Base-by-base conservation (phyloP, 805 yeast genomes). In the Dipodascopsis tothii region DNA sequence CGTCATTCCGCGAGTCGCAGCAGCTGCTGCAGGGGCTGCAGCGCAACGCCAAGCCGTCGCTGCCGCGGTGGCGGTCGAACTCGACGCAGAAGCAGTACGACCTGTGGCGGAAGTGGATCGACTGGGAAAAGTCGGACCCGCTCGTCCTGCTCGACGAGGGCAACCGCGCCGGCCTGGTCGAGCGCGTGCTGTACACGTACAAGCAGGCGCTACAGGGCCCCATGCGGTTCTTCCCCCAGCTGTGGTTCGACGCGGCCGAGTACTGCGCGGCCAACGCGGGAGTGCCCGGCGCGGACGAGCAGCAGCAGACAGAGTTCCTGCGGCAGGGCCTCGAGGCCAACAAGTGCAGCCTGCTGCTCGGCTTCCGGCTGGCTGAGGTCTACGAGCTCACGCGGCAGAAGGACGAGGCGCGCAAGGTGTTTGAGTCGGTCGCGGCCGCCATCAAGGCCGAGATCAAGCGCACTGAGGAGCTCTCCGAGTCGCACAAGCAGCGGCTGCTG, bases 121-220 rank as follows among this genome's bases (percentile, higher is more conserved):
- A 71, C 5, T 83, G 92, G 77, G 97, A 92, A 58, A 72, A 71
- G 52, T 66, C 68, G 35, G 88, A 92, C 60, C 81, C 79, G 36
- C 61, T 88, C 48, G 77, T 75, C 20, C 61, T 83, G 19, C 67
- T 72, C 4, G 76, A 73, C 35, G 59, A 55, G 18, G 43, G 44
- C 14, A 49, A 49, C 5, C 28, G 33, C 21, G 75, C 71, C 7
- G 56, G 63, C 4, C 57, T 79, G 20, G 67, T 70, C 21, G 68
- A 69, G 40, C 72, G 97, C 57, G 69, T 87, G 11, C 73, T 72
- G 28, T 84, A 78, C 58, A 81, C 81, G n/a, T 85, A 75, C 60
- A 74, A 74, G 52, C 84, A 84, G 60, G 78, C 92, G 1, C 67
- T 79, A 5, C 74, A 76, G 54, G 21, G 28, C 21, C 60, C 74